A percentile compares a stretch with the other conserved stretches of the same genome.
Evolutionary conservation across 305 asterid genomes (phyloP).

Genomic region (Fraxinus angustifolia): DNA sequence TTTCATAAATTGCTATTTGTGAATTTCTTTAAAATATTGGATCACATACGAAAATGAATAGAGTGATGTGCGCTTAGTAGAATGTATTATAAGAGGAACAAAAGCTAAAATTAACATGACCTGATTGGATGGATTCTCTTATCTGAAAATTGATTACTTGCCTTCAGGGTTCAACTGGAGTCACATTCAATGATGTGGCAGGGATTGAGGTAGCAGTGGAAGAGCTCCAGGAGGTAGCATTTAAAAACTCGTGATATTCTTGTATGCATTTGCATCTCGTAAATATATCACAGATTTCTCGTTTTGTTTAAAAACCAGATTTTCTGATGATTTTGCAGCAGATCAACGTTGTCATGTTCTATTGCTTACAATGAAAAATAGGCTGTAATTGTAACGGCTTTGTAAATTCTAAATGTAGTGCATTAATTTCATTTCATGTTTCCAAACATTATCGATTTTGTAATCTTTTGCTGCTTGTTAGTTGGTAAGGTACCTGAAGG

Average conservation of each 20-base stretch:
- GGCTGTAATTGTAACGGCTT: slow-evolving; percentile 6
- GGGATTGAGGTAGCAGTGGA: slow-evolving; percentile 97
- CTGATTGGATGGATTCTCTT: not conserved
- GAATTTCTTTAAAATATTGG: not conserved
- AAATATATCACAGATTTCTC: not conserved
- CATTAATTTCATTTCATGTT: not conserved
- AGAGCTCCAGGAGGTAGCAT: slow-evolving; percentile 89
- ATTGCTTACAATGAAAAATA: slow-evolving; percentile 14
- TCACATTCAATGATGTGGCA: slow-evolving; percentile 83
- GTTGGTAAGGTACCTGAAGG: slow-evolving; percentile 94
- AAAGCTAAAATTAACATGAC: not conserved
- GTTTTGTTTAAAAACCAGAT: slow-evolving; percentile 1
- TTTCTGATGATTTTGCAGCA: slow-evolving; percentile 4
- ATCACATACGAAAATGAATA: too few relatives aligned
- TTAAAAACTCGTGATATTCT: not conserved
- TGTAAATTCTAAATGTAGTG: slow-evolving; percentile 1
- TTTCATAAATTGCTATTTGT: not conserved
- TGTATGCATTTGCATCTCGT: not conserved
- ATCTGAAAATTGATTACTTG: slow-evolving; percentile 19
- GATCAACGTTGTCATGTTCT: slow-evolving; percentile 5
- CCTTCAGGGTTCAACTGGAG: slow-evolving; percentile 90
- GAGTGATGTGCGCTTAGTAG: not conserved
- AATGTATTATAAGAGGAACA: not conserved
- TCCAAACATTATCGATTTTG: slow-evolving; percentile 3
- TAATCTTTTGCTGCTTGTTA: slow-evolving; percentile 30